Percentiles rank a stretch among this genome's conserved stretches.
Evolutionary conservation across 306 rosid species (phyloP).

Genomic region (Castanea mollissima): DNA sequence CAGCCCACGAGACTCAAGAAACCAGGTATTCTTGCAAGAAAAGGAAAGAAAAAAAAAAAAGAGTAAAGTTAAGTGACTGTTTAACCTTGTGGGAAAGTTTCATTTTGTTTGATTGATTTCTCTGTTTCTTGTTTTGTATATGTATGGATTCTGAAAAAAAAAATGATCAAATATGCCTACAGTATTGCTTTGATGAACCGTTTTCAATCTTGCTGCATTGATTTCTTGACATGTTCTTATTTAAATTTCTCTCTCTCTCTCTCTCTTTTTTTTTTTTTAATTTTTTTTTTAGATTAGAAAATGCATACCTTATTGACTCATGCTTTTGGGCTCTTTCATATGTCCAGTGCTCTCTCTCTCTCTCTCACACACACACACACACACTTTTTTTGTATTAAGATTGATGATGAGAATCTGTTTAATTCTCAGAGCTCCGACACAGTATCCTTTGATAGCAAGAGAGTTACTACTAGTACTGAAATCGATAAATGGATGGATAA

Average conservation of each 20-base stretch:
- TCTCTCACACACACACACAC: neutral
- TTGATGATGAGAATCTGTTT: neutral
- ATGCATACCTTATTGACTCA: neutral
- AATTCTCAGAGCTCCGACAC: conserved; percentile 29
- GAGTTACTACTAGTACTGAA: conserved; percentile 27
- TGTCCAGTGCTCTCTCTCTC: neutral
- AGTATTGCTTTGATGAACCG: neutral
- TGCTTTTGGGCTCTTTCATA: neutral
- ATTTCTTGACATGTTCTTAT: neutral
- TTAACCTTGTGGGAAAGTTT: neutral
- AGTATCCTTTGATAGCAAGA: conserved; percentile 3
- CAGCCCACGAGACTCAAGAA: conserved; percentile 27
- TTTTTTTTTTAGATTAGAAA: neutral
- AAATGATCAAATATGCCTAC: neutral
- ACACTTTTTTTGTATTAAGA: neutral
- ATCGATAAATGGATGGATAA: conserved; percentile 52
- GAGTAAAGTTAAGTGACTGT: no score
- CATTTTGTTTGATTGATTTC: neutral
- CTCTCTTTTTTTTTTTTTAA: no score
- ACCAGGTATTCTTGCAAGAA: conserved; percentile 39
- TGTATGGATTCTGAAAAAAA: neutral
- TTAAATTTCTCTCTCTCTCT: neutral
- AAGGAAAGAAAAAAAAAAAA: no score
- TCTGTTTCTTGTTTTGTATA: neutral
- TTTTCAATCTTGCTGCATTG: neutral